A percentile compares a stretch with the other conserved stretches of the same genome.
phyloP scores from a whole-genome alignment of 2,329 filamentous ascomycete species.

The Ophiostoma piceae region DNA sequence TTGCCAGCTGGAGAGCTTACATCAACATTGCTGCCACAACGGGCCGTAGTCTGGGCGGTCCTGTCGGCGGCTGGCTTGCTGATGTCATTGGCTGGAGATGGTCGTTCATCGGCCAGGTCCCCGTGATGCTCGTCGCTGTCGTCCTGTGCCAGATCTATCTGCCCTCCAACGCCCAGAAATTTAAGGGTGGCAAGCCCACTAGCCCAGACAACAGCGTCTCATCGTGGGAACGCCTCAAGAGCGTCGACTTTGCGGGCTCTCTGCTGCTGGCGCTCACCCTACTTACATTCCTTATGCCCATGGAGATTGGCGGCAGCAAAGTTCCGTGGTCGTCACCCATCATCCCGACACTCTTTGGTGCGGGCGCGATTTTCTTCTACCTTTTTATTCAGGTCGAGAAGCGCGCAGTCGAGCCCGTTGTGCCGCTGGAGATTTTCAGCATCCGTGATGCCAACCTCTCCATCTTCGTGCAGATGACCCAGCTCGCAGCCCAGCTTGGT shows the following conservation, averaged over 20 bases:
- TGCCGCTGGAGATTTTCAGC: slow-evolving; percentile 51
- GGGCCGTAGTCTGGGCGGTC: slow-evolving; percentile 49
- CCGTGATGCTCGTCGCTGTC: slow-evolving; percentile 48
- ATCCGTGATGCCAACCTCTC: slow-evolving; percentile 49
- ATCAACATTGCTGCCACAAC: slow-evolving; percentile 49
- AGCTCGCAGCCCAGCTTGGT: slow-evolving; percentile 54
- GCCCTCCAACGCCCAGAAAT: slow-evolving; percentile 30
- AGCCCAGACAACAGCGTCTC: slow-evolving; percentile 26
- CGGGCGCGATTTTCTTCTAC: slow-evolving; percentile 31
- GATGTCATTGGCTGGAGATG: slow-evolving; percentile 63
- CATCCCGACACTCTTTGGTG: slow-evolving; percentile 33
- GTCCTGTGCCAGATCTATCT: slow-evolving; percentile 36
- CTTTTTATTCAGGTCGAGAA: slow-evolving; percentile 35
- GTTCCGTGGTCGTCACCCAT: slow-evolving; percentile 38
- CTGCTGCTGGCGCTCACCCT: slow-evolving; percentile 38
- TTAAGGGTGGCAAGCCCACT: slow-evolving; percentile 25
- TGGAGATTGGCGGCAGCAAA: slow-evolving; percentile 39
- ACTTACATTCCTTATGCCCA: slow-evolving; percentile 37
- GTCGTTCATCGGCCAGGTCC: slow-evolving; percentile 56
- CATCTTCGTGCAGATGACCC: slow-evolving; percentile 48
- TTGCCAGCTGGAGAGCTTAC: slow-evolving; percentile 50
- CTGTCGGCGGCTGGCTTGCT: slow-evolving; percentile 55
- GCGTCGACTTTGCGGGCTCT: slow-evolving; percentile 57
- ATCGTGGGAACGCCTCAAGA: slow-evolving; percentile 37
- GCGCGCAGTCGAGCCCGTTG: slow-evolving; percentile 51